Evolutionary conservation across 139 green algal genomes (phyloP).

Genomic region (Tetraselmis chui): DNA sequence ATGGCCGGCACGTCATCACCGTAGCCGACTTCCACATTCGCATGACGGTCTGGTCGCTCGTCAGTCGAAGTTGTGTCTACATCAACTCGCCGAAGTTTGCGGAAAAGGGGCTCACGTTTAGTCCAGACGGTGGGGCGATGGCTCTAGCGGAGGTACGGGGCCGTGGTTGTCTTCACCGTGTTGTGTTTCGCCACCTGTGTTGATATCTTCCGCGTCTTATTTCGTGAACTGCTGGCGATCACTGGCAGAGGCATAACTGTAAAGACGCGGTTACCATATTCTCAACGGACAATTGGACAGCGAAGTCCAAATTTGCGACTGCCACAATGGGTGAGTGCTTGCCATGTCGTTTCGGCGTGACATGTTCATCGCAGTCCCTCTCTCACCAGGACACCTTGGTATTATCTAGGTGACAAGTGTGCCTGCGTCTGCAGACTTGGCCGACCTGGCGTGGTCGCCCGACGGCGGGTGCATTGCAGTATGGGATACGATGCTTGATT

Average conservation of each 20-base stretch:
- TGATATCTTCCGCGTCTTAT: too few relatives aligned
- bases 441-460: constrained; percentile 52
- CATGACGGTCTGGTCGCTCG: constrained; percentile 74
- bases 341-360: too few relatives aligned
- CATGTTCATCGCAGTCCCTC: too few relatives aligned
- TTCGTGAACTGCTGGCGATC: too few relatives aligned
- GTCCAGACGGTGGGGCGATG: constrained; percentile 54
- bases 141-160: constrained; percentile 67
- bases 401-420: too few relatives aligned
- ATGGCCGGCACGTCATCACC: constrained; percentile 58
- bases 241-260: constrained; percentile 62
- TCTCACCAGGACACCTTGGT: too few relatives aligned
- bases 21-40: constrained; percentile 74
- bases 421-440: constrained; percentile 40
- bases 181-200: too few relatives aligned
- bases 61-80: constrained; percentile 48
- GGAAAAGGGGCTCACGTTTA: constrained; percentile 58
- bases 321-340: background rate
- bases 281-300: constrained; percentile 5
- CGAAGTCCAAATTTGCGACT: constrained; percentile 3
- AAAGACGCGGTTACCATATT: constrained; percentile 43
- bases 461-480: constrained; percentile 48
- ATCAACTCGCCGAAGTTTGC: constrained; percentile 64
- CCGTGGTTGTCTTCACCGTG: too few relatives aligned
- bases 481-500: constrained; percentile 55